These are phyloP conservation scores for Berkeleyomyces rouxiae DNA, from an alignment of 2,329 filamentous ascomycete species.

Conservation along the genomic window DNA sequence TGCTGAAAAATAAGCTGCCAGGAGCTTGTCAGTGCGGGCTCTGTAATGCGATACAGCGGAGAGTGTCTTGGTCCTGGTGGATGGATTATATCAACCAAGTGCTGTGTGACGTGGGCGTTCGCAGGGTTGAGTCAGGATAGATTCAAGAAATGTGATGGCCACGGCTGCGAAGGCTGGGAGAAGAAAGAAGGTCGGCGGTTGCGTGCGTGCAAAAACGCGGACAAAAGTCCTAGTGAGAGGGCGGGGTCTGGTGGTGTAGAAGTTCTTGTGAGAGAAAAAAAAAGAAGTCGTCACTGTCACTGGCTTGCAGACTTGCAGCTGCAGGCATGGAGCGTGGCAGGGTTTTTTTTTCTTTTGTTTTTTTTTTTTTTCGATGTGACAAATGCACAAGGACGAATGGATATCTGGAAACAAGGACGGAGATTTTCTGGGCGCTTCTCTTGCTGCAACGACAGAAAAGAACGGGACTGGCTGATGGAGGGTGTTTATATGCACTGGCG, in stretches of 20 bases:
- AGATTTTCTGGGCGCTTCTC: neutral
- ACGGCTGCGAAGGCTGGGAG: too few species aligned
- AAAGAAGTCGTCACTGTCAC: neutral
- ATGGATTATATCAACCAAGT: neutral
- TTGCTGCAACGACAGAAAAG: too few species aligned
- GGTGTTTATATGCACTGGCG: too few species aligned
- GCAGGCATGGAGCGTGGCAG: neutral
- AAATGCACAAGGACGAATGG: neutral
- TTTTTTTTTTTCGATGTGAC: neutral
- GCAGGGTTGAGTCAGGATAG: neutral
- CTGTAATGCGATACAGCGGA: neutral
- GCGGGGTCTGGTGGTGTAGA: neutral
- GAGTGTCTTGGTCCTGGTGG: neutral
- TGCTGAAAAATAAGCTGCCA: neutral
- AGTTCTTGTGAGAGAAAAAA: neutral
- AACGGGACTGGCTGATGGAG: too few species aligned
- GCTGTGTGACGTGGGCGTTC: neutral
- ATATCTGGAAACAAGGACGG: neutral
- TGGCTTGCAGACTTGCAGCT: neutral
- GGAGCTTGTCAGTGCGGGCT: neutral
- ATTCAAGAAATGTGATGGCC: neutral
- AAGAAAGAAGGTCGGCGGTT: neutral
- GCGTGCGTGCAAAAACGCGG: neutral
- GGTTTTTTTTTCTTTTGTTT: neutral
- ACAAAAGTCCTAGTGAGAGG: neutral